These are phyloP conservation scores for Aspergillus sclerotiicarbonarius DNA, from an alignment of 495 filamentous ascomycete genomes.

Conservation along the genomic window DNA sequence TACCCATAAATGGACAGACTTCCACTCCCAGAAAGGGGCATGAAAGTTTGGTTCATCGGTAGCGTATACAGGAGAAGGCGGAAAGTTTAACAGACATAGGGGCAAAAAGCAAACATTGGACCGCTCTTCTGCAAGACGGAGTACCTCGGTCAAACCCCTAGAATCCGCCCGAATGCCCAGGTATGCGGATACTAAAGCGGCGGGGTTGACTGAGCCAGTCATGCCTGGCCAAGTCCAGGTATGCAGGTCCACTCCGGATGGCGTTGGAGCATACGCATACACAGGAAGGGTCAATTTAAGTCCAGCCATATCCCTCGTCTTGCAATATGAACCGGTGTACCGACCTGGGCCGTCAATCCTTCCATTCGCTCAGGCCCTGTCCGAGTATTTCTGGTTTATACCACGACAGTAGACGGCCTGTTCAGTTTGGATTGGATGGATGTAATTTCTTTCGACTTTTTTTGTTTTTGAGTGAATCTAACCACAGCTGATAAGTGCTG, in stretches of 20 bases:
- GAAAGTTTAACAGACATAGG: background rate
- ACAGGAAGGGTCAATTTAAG: background rate
- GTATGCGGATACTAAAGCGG: background rate
- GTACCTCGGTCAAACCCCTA: background rate
- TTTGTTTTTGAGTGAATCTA: background rate
- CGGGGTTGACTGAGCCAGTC: background rate
- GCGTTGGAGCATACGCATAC: no score
- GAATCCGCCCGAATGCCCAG: background rate
- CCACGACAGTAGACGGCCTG: background rate
- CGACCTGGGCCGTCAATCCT: background rate
- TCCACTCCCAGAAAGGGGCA: background rate
- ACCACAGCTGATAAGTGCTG: background rate
- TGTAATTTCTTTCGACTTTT: background rate
- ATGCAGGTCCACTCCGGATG: background rate
- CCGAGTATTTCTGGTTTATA: background rate
- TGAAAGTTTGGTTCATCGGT: no score
- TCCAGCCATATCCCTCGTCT: background rate
- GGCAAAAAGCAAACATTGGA: background rate
- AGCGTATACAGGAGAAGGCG: background rate
- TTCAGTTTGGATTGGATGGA: background rate
- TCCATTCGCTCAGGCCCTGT: background rate
- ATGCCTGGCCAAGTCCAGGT: background rate
- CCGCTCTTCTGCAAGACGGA: no score
- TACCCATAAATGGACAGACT: no score
- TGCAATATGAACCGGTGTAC: background rate